A percentile compares a stretch with the other conserved stretches of the same genome.
phyloP scores from a whole-genome alignment of 2,329 filamentous ascomycete species.

The Sclerotinia trifoliorum region DNA sequence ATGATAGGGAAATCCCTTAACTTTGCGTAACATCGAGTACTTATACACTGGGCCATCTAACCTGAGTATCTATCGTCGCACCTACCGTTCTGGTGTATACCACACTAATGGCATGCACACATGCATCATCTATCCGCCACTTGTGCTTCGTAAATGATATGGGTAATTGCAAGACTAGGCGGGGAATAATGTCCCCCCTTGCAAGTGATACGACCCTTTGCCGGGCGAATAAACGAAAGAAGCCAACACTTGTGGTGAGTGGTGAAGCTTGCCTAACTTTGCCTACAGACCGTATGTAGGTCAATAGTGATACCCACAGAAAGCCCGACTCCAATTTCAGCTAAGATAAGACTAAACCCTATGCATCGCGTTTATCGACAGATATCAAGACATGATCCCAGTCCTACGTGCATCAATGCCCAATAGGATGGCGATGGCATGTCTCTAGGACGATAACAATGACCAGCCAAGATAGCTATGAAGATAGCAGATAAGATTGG shows the following conservation, averaged over 20 bases:
- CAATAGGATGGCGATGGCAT: constrained; percentile 1
- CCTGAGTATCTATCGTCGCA: constrained; percentile 9
- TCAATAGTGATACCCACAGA: not conserved
- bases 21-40: constrained; percentile 7
- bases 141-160: constrained; percentile 13
- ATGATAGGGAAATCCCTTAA: not conserved
- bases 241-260: not conserved
- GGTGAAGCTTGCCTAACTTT: not conserved
- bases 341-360: constrained; percentile 1
- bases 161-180: constrained; percentile 1
- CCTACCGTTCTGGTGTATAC: not conserved
- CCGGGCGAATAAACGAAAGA: not conserved
- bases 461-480: not conserved
- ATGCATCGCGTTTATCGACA: constrained; percentile 10
- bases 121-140: not conserved
- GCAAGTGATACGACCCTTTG: not conserved
- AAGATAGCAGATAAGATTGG: constrained; percentile 7
- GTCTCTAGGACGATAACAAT: constrained; percentile 4
- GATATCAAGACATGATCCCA: not conserved
- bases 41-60: constrained; percentile 1
- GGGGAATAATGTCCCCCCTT: not conserved
- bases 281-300: not conserved
- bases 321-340: not conserved
- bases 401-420: not conserved
- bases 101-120: not conserved